Evolutionary conservation across 139 green algal species (phyloP), one percentile per base, ranked within the genome.

Genomic region (Nannochloris sp.): DNA sequence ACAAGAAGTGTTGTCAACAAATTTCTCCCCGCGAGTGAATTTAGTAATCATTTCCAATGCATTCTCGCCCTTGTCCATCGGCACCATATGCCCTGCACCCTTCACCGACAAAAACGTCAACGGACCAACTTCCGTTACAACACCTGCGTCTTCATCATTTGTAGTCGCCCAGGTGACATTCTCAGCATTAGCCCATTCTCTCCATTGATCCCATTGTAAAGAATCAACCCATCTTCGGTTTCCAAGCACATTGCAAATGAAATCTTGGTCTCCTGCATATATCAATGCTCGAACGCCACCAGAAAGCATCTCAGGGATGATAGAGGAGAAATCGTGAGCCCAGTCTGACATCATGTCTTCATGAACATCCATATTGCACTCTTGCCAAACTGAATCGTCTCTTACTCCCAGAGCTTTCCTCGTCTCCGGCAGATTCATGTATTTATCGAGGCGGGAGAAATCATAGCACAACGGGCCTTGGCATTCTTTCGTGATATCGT

Each of bases 401-500:
- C n/a, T n/a, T 14, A 93, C 85, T 8, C 87, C 87, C 68, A 95
- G 75, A 42, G 57, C 61, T 67, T 83, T 59, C 3, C 76, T 68
- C 19, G 86, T 73, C 8, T 66, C 38, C 10, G 64, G 61, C 33
- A 73, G 70, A 78, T 88, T 90, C 29, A 92, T 64, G 69, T 84
- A 92, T 29, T 65, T 25, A 44, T 84, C 73, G 51, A 80, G 30
- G 4, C 24, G 30, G 45, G 32, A 46, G 33, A 91, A 88, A 59
- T 93, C 72, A 70, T 96, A 96, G 78, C 90, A 96, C n/a, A 96
- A 79, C 1, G 65, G 56, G 0, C 85, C 84, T 30, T 74, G 70
- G 48, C 90, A 96, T 47, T 73, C 34, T 79, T 90, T 91, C 46
- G 82, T 80, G 71, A 95, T 90, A 79, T 96, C 88, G 59, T 95